A percentile compares a stretch with the other conserved stretches of the same genome.
phyloP scores from a whole-genome alignment of 2,329 filamentous ascomycete genomes.

The Fusarium sp. region DNA sequence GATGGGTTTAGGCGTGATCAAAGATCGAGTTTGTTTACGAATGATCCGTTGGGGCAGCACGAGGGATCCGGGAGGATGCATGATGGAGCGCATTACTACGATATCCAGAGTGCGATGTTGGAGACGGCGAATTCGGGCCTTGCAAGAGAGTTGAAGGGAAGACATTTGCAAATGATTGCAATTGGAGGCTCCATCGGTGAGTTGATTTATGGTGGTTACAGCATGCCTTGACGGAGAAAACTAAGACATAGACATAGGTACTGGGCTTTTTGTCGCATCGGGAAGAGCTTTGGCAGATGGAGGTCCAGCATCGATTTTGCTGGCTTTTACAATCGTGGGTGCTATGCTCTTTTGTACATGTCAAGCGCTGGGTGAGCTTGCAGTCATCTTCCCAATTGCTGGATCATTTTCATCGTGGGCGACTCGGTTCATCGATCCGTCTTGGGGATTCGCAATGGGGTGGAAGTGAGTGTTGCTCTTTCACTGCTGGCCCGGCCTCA shows the following conservation, averaged over 20 bases:
- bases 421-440: conserved; percentile 90
- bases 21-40: conserved; percentile 57
- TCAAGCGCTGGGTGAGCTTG: conserved; percentile 90
- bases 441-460: conserved; percentile 95
- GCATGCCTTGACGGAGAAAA: not conserved
- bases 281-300: conserved; percentile 75
- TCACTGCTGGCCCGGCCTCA: not conserved
- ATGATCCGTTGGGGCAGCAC: conserved; percentile 52
- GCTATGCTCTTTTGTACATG: conserved; percentile 92
- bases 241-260: conserved; percentile 59
- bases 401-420: conserved; percentile 94
- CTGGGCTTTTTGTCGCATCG: conserved; percentile 87
- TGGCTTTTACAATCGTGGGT: conserved; percentile 83
- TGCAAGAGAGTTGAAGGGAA: conserved; percentile 79
- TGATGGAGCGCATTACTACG: conserved; percentile 61
- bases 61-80: conserved; percentile 44
- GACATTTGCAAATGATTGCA: conserved; percentile 97
- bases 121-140: conserved; percentile 82
- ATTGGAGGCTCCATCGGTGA: conserved; percentile 89
- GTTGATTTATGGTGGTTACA: conserved; percentile 22
- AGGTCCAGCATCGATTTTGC: conserved; percentile 80
- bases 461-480: conserved; percentile 74
- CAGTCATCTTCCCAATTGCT: conserved; percentile 88
- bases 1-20: conserved; percentile 74
- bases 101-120: conserved; percentile 68